Conservation (phyloP, 352 stramenopile genomes). For the Globisporangium spinosum region DNA sequence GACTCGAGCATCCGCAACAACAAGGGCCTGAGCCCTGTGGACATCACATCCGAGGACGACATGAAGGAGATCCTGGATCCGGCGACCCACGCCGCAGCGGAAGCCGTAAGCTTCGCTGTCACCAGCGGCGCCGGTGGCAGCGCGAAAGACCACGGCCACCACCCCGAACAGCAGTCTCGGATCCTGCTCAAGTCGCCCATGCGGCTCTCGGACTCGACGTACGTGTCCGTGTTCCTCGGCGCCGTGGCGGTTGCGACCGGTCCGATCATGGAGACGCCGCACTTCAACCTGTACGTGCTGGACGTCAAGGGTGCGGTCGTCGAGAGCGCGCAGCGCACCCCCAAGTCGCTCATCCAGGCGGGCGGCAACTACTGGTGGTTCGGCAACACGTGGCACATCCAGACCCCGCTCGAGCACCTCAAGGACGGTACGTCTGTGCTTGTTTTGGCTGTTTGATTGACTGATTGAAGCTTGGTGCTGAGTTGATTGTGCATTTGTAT, state of each 20-base stretch:
- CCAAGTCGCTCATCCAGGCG: constrained; percentile 84
- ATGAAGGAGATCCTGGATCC: constrained; percentile 75
- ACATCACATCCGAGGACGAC: constrained; percentile 76
- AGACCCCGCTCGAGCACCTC: constrained; percentile 81
- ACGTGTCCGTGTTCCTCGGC: constrained; percentile 83
- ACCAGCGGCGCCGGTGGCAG: constrained; percentile 17
- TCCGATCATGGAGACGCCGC: constrained; percentile 84
- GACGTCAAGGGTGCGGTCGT: constrained; percentile 70
- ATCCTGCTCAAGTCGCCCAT: constrained; percentile 47
- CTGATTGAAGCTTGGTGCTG: constrained; percentile 1
- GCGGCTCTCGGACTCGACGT: constrained; percentile 73
- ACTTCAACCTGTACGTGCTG: constrained; percentile 86
- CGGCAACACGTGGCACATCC: constrained; percentile 86
- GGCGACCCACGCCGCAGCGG: constrained; percentile 32
- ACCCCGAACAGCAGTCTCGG: constrained; percentile 12
- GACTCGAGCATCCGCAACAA: constrained; percentile 72
- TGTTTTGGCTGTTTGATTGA: not conserved
- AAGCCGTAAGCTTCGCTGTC: constrained; percentile 21
- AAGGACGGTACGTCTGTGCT: constrained; percentile 59
- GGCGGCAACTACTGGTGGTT: constrained; percentile 88
- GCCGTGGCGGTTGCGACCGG: constrained; percentile 77
- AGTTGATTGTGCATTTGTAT: not conserved
- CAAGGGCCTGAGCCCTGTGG: constrained; percentile 57
- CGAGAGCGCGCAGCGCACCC: constrained; percentile 68
- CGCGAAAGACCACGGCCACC: constrained; percentile 23